A percentile compares a stretch with the other conserved stretches of the same genome.
phyloP scores from a whole-genome alignment of 345 rosid genomes.

The Trapa bicornis region DNA sequence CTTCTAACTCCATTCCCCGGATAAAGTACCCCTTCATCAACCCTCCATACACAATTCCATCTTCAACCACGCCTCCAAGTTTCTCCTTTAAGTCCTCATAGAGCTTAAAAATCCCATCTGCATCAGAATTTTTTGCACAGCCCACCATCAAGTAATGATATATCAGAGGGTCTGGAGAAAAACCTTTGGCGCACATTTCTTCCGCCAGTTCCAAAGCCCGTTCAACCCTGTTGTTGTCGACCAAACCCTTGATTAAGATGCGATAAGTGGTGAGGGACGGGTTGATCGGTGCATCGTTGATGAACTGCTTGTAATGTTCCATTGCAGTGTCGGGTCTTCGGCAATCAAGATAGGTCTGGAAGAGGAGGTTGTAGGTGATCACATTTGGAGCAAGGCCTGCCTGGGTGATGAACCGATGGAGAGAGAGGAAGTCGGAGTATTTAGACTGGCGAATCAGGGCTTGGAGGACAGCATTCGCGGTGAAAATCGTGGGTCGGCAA shows the following conservation, averaged over 20 bases:
- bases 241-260: conserved; percentile 67
- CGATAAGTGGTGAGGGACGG: conserved; percentile 69
- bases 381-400: conserved; percentile 77
- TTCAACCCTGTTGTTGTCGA: conserved; percentile 63
- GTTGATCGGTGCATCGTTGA: conserved; percentile 51
- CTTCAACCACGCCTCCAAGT: conserved; percentile 48
- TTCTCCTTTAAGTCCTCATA: conserved; percentile 76
- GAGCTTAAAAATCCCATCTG: conserved; percentile 47
- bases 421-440: conserved; percentile 55
- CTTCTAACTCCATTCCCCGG: conserved; percentile 63
- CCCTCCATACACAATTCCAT: conserved; percentile 73
- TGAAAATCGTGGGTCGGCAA: conserved; percentile 78
- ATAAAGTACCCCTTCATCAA: conserved; percentile 72
- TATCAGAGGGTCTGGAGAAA: conserved; percentile 49
- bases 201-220: conserved; percentile 74
- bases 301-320: conserved; percentile 65
- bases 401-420: conserved; percentile 66
- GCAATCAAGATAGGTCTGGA: conserved; percentile 77
- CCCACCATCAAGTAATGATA: conserved; percentile 72
- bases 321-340: conserved; percentile 65
- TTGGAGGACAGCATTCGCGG: conserved; percentile 69
- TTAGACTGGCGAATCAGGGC: conserved; percentile 81
- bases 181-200: conserved; percentile 50
- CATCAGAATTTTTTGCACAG: conserved; percentile 34
- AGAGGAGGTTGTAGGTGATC: conserved; percentile 58